phyloP scores from a whole-genome alignment of 108 stramenopile species.

The Cyclotella distinguenda region DNA sequence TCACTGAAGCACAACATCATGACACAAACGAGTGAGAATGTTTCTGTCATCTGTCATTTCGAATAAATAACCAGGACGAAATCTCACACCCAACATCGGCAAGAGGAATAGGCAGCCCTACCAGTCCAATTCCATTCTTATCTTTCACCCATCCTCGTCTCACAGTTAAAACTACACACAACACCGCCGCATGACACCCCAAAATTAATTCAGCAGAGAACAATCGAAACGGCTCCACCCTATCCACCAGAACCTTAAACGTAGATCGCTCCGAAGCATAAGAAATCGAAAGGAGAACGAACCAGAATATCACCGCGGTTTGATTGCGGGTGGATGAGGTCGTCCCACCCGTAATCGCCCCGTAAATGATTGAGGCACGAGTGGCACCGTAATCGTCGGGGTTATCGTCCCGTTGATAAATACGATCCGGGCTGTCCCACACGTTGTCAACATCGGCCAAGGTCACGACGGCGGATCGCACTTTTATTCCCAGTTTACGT shows the following conservation, averaged over 20 bases:
- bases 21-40: constrained; percentile 1
- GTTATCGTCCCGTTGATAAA: constrained; percentile 5
- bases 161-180: constrained; percentile 53
- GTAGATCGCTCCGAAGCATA: constrained; percentile 80
- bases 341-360: constrained; percentile 32
- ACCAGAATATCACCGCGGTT: constrained; percentile 75
- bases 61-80: neutral
- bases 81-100: constrained; percentile 73
- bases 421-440: constrained; percentile 65
- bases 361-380: constrained; percentile 27
- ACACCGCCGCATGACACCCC: constrained; percentile 59
- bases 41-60: neutral
- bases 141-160: constrained; percentile 3
- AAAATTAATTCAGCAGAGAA: constrained; percentile 71
- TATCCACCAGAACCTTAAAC: constrained; percentile 80
- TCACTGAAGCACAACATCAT: constrained; percentile 38
- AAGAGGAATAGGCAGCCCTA: constrained; percentile 56
- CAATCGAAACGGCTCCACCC: constrained; percentile 79
- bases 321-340: constrained; percentile 34
- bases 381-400: neutral
- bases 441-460: constrained; percentile 79
- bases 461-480: constrained; percentile 41
- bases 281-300: constrained; percentile 57
- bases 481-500: neutral
- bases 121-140: neutral